Percentiles rank a stretch among this genome's conserved stretches.
Evolutionary conservation across 225 moss, liverwort and hornwort genomes (phyloP).

Genomic region (Marchantia paleacea): DNA sequence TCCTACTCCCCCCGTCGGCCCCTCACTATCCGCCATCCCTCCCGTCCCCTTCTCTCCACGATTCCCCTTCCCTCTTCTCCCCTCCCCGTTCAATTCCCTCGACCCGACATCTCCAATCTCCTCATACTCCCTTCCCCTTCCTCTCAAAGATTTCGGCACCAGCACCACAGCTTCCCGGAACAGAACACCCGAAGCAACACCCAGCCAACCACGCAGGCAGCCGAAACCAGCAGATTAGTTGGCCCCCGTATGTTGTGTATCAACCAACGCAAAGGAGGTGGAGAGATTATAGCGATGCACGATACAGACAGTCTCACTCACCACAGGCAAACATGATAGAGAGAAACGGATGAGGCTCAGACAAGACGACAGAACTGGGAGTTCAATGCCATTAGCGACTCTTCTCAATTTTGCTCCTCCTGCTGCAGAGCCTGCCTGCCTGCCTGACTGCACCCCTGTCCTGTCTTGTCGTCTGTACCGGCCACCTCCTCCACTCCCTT

Average conservation of each 20-base stretch:
- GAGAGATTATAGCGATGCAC: slow-evolving; percentile 1
- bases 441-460: background rate
- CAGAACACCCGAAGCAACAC: too few species aligned
- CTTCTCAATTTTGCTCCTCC: slow-evolving; percentile 2
- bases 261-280: background rate
- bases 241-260: too few species aligned
- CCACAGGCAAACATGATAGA: background rate
- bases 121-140: background rate
- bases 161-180: too few species aligned
- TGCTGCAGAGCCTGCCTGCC: background rate
- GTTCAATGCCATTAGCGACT: background rate
- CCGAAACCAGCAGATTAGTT: too few species aligned
- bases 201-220: too few species aligned
- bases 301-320: background rate
- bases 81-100: slow-evolving; percentile 17
- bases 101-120: slow-evolving; percentile 15
- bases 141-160: slow-evolving; percentile 5
- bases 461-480: slow-evolving; percentile 21
- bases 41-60: background rate
- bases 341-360: slow-evolving; percentile 4
- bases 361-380: slow-evolving; percentile 9
- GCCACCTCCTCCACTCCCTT: background rate
- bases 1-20: slow-evolving; percentile 3
- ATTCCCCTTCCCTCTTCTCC: background rate
- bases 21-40: slow-evolving; percentile 22